Evolutionary conservation across 1,284 basidiomycete genomes (phyloP), one percentile per base, ranked within the genome.

Genomic region (Neotropicomus parvogracilis): DNA sequence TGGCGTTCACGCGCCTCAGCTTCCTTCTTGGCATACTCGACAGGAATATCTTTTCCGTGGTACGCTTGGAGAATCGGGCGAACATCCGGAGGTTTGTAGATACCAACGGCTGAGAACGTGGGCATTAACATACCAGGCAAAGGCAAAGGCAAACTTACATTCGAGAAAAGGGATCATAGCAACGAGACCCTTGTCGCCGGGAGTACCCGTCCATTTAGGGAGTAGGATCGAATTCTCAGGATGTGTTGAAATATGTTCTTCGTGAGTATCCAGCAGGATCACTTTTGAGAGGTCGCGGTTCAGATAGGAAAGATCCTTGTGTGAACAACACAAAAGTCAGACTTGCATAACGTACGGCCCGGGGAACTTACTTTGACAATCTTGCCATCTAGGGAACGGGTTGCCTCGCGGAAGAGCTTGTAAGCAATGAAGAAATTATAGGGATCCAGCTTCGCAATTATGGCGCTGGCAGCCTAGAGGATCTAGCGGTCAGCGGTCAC

Each of bases 121-220:
- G 26, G 6, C 12, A 53, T 55, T 36, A 52, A 6, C 4, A 36
- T 10, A 14, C 11, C 16, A 12, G 37, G 53, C 17, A 12, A 12
- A 9, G 29, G 24, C 36, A 20, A 38, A 29, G 6, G 8, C 6
- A 35, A 27, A 50, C 86, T 41, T 66, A 93, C 92, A 93, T 74
- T 99, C 95, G 8, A 99, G 80, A 84, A 98, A 98, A 0, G 95
- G 95, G 55, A 99, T 93, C 73, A 97, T 78, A 11, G 86, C 88
- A 11, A 99, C 68, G 17, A 99, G 80, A 1, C 91, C 92, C 57
- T 74, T 81, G 66, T 95, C 92, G 21, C 76, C 72, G 0, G 81
- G 71, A 48, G 88, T 81, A 9, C 94, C 95, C 8, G 85, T 83
- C 97, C 97, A 99, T 53, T 85, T 85, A 14, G 87, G 83, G 37